Evolutionary conservation across 2,329 filamentous ascomycete genomes (phyloP).

Genomic region (Mycocentrospora acerina): DNA sequence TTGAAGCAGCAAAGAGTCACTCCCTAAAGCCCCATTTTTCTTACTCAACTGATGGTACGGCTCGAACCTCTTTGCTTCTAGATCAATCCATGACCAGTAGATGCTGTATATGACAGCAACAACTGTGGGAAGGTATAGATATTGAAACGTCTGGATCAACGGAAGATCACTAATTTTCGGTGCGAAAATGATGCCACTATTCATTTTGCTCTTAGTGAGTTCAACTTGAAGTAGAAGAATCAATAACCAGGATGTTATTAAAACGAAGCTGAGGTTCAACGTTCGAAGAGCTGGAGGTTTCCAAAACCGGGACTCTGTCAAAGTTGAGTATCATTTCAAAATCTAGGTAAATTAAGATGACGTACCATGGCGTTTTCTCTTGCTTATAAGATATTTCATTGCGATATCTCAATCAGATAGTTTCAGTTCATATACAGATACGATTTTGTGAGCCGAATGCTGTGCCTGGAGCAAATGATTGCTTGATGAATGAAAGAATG

Average conservation of each 20-base stretch:
- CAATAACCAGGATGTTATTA: slow-evolving; percentile 26
- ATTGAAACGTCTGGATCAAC: slow-evolving; percentile 48
- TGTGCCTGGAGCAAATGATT: no score
- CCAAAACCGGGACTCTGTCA: slow-evolving; percentile 15
- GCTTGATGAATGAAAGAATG: no score
- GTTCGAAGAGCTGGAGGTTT: slow-evolving; percentile 21
- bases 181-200: slow-evolving; percentile 49
- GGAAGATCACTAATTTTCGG: slow-evolving; percentile 43
- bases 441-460: no score
- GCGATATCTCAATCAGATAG: no score
- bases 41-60: slow-evolving; percentile 62
- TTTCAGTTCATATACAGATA: no score
- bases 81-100: slow-evolving; percentile 61
- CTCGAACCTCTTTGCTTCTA: slow-evolving; percentile 61
- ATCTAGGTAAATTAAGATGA: no score
- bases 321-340: no score
- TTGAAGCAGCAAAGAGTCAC: slow-evolving; percentile 53
- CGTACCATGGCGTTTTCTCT: no score
- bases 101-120: slow-evolving; percentile 59
- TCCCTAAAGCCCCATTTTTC: slow-evolving; percentile 44
- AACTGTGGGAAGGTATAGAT: slow-evolving; percentile 53
- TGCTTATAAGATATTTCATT: no score
- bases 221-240: slow-evolving; percentile 51
- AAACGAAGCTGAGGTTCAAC: slow-evolving; percentile 11
- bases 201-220: slow-evolving; percentile 39